Percentiles rank a stretch among this genome's conserved stretches.
Conservation (phyloP, 768 basidiomycete species). For the Russula abietina region DNA sequence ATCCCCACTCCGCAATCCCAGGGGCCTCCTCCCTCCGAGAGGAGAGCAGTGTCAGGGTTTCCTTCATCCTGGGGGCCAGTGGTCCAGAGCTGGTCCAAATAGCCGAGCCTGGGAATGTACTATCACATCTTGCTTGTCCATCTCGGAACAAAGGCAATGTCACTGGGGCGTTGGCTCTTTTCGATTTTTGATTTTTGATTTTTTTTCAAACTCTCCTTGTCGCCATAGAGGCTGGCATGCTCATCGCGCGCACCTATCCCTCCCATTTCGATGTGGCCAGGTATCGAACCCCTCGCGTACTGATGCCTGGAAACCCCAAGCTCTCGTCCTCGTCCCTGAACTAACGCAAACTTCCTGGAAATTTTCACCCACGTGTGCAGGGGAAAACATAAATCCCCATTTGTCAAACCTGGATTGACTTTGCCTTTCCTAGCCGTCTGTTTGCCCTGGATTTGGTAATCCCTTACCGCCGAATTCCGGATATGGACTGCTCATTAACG, state of each 20-base stretch:
- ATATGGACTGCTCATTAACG: background rate
- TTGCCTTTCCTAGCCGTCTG: background rate
- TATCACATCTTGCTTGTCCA: background rate
- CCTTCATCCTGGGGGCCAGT: background rate
- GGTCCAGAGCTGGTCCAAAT: no score
- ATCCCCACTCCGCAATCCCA: background rate
- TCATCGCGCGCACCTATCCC: background rate
- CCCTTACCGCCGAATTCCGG: background rate
- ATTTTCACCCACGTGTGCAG: background rate
- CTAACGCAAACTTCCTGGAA: background rate
- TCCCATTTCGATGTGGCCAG: background rate
- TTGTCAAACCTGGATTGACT: no score
- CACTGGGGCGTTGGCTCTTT: no score
- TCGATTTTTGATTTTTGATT: no score
- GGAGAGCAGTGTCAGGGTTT: background rate
- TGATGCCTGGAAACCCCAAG: no score
- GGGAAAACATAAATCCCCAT: background rate
- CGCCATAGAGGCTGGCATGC: no score
- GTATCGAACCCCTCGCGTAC: background rate
- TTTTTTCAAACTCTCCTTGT: no score
- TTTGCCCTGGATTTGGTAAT: background rate
- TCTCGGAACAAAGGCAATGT: background rate
- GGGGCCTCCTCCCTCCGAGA: background rate
- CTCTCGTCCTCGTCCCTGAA: background rate
- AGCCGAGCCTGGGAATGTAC: slow-evolving; percentile 1